Conservation (phyloP, 2,329 filamentous ascomycete genomes). For the Claviceps sp. region DNA sequence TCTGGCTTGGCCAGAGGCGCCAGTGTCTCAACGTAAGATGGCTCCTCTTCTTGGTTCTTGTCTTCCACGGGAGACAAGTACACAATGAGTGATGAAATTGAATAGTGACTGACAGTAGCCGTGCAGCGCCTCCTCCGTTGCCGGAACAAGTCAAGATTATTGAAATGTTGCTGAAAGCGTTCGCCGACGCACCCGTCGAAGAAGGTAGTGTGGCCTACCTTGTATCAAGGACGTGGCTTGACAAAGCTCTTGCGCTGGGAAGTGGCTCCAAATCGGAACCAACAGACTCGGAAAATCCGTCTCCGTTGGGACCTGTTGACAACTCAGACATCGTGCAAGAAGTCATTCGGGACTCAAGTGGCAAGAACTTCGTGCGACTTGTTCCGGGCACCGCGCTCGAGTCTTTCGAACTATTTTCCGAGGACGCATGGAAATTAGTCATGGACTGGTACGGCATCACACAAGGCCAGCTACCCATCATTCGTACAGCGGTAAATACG, state of each 20-base stretch:
- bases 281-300: slow-evolving; percentile 45
- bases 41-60: not conserved
- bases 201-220: slow-evolving; percentile 67
- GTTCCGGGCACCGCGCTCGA: slow-evolving; percentile 55
- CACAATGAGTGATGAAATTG: too few relatives aligned
- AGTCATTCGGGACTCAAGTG: slow-evolving; percentile 35
- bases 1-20: slow-evolving; percentile 9
- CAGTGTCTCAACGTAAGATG: slow-evolving; percentile 4
- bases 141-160: slow-evolving; percentile 60
- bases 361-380: slow-evolving; percentile 55
- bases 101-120: slow-evolving; percentile 4
- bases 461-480: slow-evolving; percentile 55
- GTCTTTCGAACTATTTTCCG: slow-evolving; percentile 64
- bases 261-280: slow-evolving; percentile 41
- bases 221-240: slow-evolving; percentile 69
- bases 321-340: slow-evolving; percentile 70
- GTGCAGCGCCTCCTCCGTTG: slow-evolving; percentile 23
- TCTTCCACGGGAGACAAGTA: too few relatives aligned
- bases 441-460: slow-evolving; percentile 71
- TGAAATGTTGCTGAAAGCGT: slow-evolving; percentile 42
- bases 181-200: slow-evolving; percentile 37
- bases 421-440: slow-evolving; percentile 70
- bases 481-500: slow-evolving; percentile 67
- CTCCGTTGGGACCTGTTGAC: slow-evolving; percentile 63
- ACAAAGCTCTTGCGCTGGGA: slow-evolving; percentile 54